Percentiles rank a stretch among this genome's conserved stretches.
These are phyloP conservation scores for Neonothopanus nambi DNA, from an alignment of 1,284 basidiomycete species.

Conservation along the genomic window DNA sequence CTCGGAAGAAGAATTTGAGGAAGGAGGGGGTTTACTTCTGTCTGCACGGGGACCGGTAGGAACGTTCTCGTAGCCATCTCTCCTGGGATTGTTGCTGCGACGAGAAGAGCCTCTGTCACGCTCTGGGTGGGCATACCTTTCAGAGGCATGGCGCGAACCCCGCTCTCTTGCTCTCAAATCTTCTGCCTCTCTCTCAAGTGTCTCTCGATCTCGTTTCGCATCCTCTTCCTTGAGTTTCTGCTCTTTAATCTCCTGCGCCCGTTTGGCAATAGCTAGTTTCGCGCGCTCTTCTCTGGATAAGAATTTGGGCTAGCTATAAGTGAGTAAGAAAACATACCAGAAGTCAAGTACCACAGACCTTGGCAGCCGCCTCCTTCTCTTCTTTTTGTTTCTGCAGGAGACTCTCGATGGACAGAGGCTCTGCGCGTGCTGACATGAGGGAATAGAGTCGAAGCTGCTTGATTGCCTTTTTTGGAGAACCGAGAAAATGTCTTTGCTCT, in stretches of 20 bases:
- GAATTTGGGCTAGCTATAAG: conserved; percentile 75
- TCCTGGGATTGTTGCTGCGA: conserved; percentile 29
- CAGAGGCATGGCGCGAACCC: conserved; percentile 32
- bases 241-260: conserved; percentile 75
- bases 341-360: conserved; percentile 49
- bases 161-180: conserved; percentile 53
- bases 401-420: conserved; percentile 82
- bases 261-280: conserved; percentile 83
- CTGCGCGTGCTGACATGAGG: conserved; percentile 35
- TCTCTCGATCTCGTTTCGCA: conserved; percentile 57
- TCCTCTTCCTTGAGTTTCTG: conserved; percentile 65
- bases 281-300: conserved; percentile 86
- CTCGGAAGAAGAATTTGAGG: conserved; percentile 17
- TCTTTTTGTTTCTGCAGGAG: conserved; percentile 83
- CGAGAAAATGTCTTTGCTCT: conserved; percentile 30
- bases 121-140: conserved; percentile 49
- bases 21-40: conserved; percentile 43
- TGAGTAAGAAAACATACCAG: conserved; percentile 1
- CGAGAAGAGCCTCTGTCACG: conserved; percentile 43
- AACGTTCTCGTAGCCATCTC: conserved; percentile 56
- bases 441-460: conserved; percentile 24
- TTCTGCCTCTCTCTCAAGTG: conserved; percentile 75
- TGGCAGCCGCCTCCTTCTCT: conserved; percentile 87
- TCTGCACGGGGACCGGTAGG: conserved; percentile 86
- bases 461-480: conserved; percentile 1